Evolutionary conservation across 1,284 basidiomycete genomes (phyloP).

Genomic region (Cutaneotrichosporon mucoides): DNA sequence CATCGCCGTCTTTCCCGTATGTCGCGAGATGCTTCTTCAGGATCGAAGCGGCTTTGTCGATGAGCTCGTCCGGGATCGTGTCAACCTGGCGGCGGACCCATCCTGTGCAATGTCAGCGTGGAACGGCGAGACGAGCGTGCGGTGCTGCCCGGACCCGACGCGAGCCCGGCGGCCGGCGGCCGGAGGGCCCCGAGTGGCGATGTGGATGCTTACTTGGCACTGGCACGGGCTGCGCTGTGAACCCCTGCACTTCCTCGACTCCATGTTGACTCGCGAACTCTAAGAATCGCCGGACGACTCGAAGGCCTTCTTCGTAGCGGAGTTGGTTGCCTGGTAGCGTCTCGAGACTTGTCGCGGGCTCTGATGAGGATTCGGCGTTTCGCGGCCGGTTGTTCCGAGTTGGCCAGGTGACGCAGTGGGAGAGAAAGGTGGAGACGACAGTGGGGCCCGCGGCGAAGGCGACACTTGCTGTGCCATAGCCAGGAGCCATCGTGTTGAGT

Average conservation of each 20-base stretch:
- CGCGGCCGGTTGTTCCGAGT: neutral
- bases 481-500: neutral
- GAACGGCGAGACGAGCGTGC: neutral
- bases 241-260: constrained; percentile 50
- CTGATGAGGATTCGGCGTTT: neutral
- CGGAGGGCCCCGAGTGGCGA: neutral
- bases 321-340: constrained; percentile 38
- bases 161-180: neutral
- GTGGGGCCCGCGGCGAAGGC: constrained; percentile 43
- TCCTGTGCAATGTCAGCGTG: constrained; percentile 16
- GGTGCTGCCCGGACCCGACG: too few relatives aligned
- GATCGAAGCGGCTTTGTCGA: constrained; percentile 42
- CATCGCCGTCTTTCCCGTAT: constrained; percentile 34
- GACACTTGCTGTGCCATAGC: constrained; percentile 19
- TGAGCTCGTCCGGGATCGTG: constrained; percentile 38
- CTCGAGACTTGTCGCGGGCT: constrained; percentile 3
- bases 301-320: constrained; percentile 45
- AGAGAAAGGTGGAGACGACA: constrained; percentile 44
- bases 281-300: constrained; percentile 40
- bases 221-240: constrained; percentile 47
- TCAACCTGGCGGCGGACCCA: constrained; percentile 47
- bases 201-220: constrained; percentile 30
- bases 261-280: constrained; percentile 42
- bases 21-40: constrained; percentile 41
- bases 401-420: constrained; percentile 31